Base-by-base conservation (phyloP, 805 yeast genomes). In the Vanderwaltozyma verrucispora region DNA sequence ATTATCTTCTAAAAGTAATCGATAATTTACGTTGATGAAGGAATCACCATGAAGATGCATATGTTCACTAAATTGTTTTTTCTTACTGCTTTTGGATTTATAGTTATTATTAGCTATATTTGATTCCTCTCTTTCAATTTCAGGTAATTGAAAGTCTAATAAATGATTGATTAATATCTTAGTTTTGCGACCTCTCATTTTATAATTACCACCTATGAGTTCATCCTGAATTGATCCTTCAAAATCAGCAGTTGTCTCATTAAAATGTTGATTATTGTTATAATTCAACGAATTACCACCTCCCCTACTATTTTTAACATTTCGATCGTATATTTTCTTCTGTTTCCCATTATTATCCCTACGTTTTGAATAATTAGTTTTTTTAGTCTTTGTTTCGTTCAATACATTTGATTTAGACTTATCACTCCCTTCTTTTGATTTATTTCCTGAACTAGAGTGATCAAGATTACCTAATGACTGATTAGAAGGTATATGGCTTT, bases 1-100 rank as follows among this genome's bases (percentile, higher is more conserved):
- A 29, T 75, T 54, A 35, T 72, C 67, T 48, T 84, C 82, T n/a
- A 89, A 82, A 15, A 89, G 72, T 50, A 92, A 81, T 47, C 85
- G 74, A 54, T 80, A 88, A 54, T 82, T 80, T 16, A 87, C 89
- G 54, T 89, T 92, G 41, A 86, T 79, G 47, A 75, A 82, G 3
- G 73, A 64, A 61, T 77, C 72, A 0, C 89, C 89, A 5, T 68
- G 68, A 14, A 82, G 56, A 41, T 71, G 74, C 6, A 76, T 56
- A 36, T 59, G 58, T 15, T 59, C 63, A n/a, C n/a, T n/a, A n/a
- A n/a, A n/a, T 4, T 53, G 48, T 9, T 56, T 47, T 25, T 51
- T 44, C n/a, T 51, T 48, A 26, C 48, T 47, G 24, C 59, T 48
- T 30, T 56, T 50, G 4, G n/a, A 11, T 11, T 26, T 33, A 41